phyloP scores from a whole-genome alignment of 2,329 filamentous ascomycete species.

The Paecilomyces fulvus region DNA sequence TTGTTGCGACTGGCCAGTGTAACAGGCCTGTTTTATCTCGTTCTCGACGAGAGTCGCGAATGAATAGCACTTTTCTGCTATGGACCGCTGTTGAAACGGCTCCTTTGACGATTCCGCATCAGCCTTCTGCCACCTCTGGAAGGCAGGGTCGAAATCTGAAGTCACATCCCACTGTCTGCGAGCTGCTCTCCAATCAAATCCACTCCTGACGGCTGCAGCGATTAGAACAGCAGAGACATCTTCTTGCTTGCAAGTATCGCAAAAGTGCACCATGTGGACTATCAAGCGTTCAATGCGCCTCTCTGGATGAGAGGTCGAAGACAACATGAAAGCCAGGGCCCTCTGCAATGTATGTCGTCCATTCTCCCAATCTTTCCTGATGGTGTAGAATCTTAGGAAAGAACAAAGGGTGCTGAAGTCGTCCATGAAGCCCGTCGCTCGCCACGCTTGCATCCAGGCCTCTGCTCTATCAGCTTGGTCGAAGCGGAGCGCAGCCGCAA shows the following conservation, averaged over 20 bases:
- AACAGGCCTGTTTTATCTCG: conserved; percentile 15
- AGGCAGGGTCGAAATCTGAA: conserved; percentile 13
- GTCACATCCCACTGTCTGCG: conserved; percentile 19
- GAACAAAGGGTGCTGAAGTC: conserved; percentile 27
- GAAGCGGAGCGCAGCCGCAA: conserved; percentile 30
- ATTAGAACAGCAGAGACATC: conserved; percentile 25
- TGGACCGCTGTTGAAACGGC: conserved; percentile 10
- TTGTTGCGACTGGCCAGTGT: conserved; percentile 9
- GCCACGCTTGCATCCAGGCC: conserved; percentile 30
- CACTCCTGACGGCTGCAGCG: conserved; percentile 26
- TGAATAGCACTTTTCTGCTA: conserved; percentile 24
- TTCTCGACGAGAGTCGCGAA: conserved; percentile 24
- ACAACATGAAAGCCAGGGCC: conserved; percentile 27
- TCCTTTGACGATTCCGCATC: conserved; percentile 10
- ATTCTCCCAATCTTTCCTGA: conserved; percentile 28
- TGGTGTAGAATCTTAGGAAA: conserved; percentile 31
- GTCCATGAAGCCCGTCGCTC: conserved; percentile 28
- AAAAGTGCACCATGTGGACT: conserved; percentile 31
- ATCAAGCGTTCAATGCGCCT: conserved; percentile 26
- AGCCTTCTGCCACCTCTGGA: conserved; percentile 21
- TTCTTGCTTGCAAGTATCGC: conserved; percentile 24
- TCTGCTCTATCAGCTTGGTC: conserved; percentile 33
- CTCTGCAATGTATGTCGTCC: conserved; percentile 24
- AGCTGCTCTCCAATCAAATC: conserved; percentile 22
- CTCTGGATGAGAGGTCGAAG: conserved; percentile 21